Base-by-base conservation (phyloP, 164 flowering plant genomes). In the Stephania japonica region DNA sequence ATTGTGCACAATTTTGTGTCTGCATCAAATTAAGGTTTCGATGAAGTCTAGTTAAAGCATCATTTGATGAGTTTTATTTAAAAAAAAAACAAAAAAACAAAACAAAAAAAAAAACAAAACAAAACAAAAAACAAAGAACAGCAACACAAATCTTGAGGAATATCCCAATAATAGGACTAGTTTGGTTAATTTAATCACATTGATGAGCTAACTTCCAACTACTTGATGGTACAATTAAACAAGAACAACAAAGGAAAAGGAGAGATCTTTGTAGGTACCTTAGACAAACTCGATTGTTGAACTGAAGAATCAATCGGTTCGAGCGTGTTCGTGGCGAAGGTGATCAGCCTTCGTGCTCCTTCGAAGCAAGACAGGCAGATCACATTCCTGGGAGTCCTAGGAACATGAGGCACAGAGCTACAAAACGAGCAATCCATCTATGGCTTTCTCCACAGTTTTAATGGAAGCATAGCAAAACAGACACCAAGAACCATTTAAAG, bases 301-400 rank as follows among this genome's bases (percentile, higher is more conserved):
- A 66, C 32, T 0, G 71, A 3, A 70, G 79, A 74, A 65, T 66
- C 72, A 9, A 0, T 62, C 3, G 23, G 12, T 65, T 85, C 87
- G 50, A 77, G 78, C 72, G 81, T 86, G 80, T 83, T 88, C 42
- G 72, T 8, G 9, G 86, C 73, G 61, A 88, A 71, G 42, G 80
- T 23, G 66, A 89, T 80, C 12, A 88, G 73, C 78, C 72, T 74
- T 77, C 81, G 83, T 21, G 92, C 89, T 69, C 89, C 90, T 71
- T 91, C 97, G 70, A 80, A 88, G 79, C 98, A 93, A 59, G 86
- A 76, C 13, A 72, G 64, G 42, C 98, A 93, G 63, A 93, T 84
- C 32, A 89, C 83, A 65, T 90, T 91, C 77, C 98, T 85, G 25
- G 92, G 93, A 21, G 91, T 92, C 86, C 94, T 85, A 27, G 91